Base-by-base conservation (phyloP, 2,329 filamentous ascomycete genomes). In the Epicoccum nigrum region DNA sequence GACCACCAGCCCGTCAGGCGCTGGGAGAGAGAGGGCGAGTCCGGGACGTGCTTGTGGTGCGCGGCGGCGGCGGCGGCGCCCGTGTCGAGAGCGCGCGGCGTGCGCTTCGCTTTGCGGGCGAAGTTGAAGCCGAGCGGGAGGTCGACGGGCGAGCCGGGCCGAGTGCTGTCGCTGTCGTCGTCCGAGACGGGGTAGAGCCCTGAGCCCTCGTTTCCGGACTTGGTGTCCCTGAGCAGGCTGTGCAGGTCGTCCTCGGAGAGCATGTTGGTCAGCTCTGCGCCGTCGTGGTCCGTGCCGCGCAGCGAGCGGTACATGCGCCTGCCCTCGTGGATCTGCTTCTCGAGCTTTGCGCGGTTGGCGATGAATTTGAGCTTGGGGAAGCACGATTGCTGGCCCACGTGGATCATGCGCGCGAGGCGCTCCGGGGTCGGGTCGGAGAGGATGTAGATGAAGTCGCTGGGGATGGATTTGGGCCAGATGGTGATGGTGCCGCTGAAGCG, bases 351-450 rank as follows among this genome's bases (percentile, higher is more conserved):
- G 42, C 94, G 78, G 69, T 99, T 99, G 19, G 83, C 84, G 52
- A 97, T 85, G 68, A 97, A 99, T 68, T 94, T 90, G 42, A 99
- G 80, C 70, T 94, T 96, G 0, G 94, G 90, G 69, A 95, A 99
- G 1, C 89, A 85, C 56, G 89, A 92, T 72, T 94, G 89, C 72
- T 95, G 89, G 16, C 94, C 94, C 51, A 90, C 88, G 56, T 92
- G 88, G 12, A 99, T 83, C 93, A 97, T 97, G 30, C 88, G 83
- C 6, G 89, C 90, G 9, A 99, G 77, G 4, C 92, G 82, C 40
- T 86, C 78, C 3, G 86, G 79, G 33, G 85, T 87, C 0, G 94
- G 94, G 67, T 99, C 94, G 0, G 87, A 86, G 1, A 99, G 81
- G 55, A 99, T 96, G 63, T 90, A 84, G 69, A 82, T 86, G 70